Conservation (phyloP, 305 asterid genomes). For the Fraxinus ornus region DNA sequence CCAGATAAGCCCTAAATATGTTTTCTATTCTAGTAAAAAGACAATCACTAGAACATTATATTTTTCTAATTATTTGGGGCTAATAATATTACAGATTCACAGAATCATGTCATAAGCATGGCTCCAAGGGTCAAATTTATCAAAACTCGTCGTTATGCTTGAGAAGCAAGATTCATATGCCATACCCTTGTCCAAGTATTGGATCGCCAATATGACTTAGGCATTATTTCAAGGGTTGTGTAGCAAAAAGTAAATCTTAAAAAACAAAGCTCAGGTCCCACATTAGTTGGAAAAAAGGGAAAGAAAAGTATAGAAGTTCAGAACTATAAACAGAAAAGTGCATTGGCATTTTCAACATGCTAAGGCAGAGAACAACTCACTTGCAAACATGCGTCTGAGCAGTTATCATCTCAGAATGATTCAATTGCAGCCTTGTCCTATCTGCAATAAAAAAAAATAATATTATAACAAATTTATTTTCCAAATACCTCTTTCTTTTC, state of each 20-base stretch:
- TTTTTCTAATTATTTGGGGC: neutral
- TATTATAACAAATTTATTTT: neutral
- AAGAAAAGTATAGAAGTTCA: neutral
- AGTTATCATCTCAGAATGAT: conserved; percentile 73
- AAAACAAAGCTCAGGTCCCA: neutral
- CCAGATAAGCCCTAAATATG: neutral
- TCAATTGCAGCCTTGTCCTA: conserved; percentile 70
- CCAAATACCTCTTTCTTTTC: neutral
- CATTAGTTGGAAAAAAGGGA: neutral
- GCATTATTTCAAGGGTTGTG: neutral
- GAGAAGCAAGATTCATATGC: neutral
- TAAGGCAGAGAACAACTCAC: conserved; percentile 43
- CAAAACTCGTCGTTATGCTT: neutral
- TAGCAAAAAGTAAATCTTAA: neutral
- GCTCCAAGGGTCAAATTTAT: neutral
- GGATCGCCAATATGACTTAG: neutral
- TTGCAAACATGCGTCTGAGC: conserved; percentile 61
- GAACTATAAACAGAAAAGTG: neutral
- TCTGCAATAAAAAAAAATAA: conserved; percentile 40
- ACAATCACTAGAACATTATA: neutral
- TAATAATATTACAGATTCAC: neutral
- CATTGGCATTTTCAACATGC: neutral
- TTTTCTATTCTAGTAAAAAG: neutral
- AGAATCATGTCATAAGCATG: neutral
- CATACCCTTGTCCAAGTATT: neutral